A percentile compares a stretch with the other conserved stretches of the same genome.
Evolutionary conservation across 2,329 filamentous ascomycete genomes (phyloP).

Genomic region (Aspergillus sp.): DNA sequence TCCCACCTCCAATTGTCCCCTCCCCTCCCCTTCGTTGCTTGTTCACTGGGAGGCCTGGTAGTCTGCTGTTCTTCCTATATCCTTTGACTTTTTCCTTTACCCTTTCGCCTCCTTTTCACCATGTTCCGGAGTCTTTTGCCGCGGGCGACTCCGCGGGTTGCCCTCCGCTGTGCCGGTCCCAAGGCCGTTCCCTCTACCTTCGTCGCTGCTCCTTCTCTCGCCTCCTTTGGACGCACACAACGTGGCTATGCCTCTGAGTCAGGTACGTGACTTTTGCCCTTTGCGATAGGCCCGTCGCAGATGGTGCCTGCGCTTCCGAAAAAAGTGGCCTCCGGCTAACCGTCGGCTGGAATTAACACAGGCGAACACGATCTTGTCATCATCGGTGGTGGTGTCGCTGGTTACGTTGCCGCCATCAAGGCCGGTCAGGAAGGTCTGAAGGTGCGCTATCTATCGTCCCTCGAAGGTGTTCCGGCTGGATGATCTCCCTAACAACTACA

Average conservation of each 20-base stretch:
- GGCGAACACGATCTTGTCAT: conserved; percentile 97
- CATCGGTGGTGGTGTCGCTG: conserved; percentile 96
- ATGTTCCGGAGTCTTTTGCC: conserved; percentile 58
- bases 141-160: conserved; percentile 50
- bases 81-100: conserved; percentile 27
- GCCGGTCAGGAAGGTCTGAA: conserved; percentile 96
- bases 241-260: conserved; percentile 59
- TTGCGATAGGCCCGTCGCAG: conserved; percentile 1
- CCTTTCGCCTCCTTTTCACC: conserved; percentile 29
- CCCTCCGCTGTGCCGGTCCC: conserved; percentile 41
- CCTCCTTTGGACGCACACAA: conserved; percentile 54
- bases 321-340: conserved; percentile 19
- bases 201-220: conserved; percentile 42
- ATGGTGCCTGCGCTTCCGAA: conserved; percentile 21
- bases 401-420: conserved; percentile 99
- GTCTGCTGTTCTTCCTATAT: conserved; percentile 28
- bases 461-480: conserved; percentile 6
- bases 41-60: conserved; percentile 32
- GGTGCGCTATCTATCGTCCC: conserved; percentile 56
- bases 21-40: conserved; percentile 26
- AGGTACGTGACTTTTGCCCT: conserved; percentile 29
- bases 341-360: conserved; percentile 39
- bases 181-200: conserved; percentile 39
- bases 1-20: conserved; percentile 22
- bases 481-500: conserved; percentile 17